phyloP scores from a whole-genome alignment of 2,329 filamentous ascomycete species.

The Xylaria sp. region DNA sequence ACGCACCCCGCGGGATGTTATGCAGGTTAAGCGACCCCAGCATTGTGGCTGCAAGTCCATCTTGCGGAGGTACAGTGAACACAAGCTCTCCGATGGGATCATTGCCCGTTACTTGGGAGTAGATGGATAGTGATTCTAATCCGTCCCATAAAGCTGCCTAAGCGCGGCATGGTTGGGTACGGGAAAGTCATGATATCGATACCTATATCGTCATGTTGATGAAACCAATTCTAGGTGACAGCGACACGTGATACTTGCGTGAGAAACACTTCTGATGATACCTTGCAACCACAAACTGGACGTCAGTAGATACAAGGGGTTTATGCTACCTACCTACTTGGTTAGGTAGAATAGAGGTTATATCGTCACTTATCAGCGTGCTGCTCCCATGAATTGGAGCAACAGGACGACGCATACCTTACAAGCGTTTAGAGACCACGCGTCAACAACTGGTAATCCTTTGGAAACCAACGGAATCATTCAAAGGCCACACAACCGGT shows the following conservation, averaged over 20 bases:
- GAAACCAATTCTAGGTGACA: slow-evolving; percentile 11
- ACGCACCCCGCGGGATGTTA: slow-evolving; percentile 33
- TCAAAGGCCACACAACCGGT: background rate
- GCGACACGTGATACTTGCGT: slow-evolving; percentile 32
- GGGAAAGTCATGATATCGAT: slow-evolving; percentile 5
- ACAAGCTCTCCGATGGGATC: background rate
- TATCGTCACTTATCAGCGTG: slow-evolving; percentile 1
- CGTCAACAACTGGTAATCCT: background rate
- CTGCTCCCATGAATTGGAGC: background rate
- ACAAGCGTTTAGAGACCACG: background rate
- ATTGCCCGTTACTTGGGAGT: background rate
- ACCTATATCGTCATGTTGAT: slow-evolving; percentile 7
- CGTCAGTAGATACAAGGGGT: background rate
- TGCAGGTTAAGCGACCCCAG: slow-evolving; percentile 35
- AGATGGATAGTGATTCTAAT: background rate
- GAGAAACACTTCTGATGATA: slow-evolving; percentile 19
- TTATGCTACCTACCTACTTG: background rate
- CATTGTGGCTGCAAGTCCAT: slow-evolving; percentile 14
- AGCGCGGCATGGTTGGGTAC: background rate
- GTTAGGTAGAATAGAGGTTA: background rate
- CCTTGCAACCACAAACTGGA: background rate
- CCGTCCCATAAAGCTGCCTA: background rate
- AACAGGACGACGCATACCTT: background rate
- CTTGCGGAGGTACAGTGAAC: background rate
- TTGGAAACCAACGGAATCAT: background rate